These are phyloP conservation scores for Corylus heterophylla DNA, from an alignment of 306 rosid genomes.

Conservation along the genomic window DNA sequence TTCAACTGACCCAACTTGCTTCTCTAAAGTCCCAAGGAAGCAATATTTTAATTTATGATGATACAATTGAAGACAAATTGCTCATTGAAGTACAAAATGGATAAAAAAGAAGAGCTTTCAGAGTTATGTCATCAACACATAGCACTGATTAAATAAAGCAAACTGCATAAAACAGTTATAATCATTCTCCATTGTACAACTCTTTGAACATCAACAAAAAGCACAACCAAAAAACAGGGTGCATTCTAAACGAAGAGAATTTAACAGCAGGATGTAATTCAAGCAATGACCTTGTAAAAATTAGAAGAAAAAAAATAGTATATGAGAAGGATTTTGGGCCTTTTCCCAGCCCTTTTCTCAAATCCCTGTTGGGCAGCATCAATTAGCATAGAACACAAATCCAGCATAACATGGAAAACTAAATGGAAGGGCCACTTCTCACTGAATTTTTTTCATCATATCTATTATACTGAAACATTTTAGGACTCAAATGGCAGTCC, in stretches of 20 bases:
- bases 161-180: too few relatives aligned
- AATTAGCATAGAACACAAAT: not conserved
- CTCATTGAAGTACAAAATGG: not conserved
- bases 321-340: not conserved
- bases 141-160: too few relatives aligned
- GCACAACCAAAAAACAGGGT: not conserved
- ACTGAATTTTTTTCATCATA: not conserved
- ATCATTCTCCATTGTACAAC: too few relatives aligned
- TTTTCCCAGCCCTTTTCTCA: not conserved
- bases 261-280: not conserved
- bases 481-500: too few relatives aligned
- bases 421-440: not conserved
- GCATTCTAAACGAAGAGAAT: not conserved
- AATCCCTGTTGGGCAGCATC: not conserved
- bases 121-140: not conserved
- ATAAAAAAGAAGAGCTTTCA: not conserved
- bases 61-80: constrained; percentile 6
- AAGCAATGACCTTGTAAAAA: constrained; percentile 18
- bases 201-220: not conserved
- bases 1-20: constrained; percentile 3
- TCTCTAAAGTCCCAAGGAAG: not conserved
- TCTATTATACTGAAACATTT: not conserved
- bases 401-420: not conserved
- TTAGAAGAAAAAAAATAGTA: not conserved
- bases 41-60: not conserved